phyloP scores from a whole-genome alignment of 2,329 filamentous ascomycete genomes.

The Samsoniella hepiali region DNA sequence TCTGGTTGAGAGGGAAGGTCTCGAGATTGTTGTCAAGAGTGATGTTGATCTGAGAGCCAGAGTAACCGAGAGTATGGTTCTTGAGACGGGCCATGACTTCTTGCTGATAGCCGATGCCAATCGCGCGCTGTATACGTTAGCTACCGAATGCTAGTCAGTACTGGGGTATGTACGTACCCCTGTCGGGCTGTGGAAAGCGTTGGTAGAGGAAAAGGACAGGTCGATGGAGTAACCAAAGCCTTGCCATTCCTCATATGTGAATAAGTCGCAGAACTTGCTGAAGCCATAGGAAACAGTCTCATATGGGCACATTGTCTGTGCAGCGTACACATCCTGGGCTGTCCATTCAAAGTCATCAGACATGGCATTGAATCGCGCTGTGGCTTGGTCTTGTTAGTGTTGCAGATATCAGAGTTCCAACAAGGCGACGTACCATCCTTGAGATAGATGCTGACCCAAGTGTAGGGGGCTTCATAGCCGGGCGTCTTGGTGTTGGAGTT shows the following conservation, averaged over 20 bases:
- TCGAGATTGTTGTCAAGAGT: slow-evolving; percentile 64
- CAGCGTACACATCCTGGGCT: slow-evolving; percentile 59
- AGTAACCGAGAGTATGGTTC: slow-evolving; percentile 61
- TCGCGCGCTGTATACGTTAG: slow-evolving; percentile 48
- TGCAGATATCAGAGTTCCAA: neutral
- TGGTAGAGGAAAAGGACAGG: slow-evolving; percentile 59
- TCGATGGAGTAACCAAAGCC: slow-evolving; percentile 70
- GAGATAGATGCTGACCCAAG: slow-evolving; percentile 66
- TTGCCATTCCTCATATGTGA: slow-evolving; percentile 72
- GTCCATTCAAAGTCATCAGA: slow-evolving; percentile 62
- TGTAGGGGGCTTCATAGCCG: slow-evolving; percentile 50
- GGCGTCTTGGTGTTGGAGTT: slow-evolving; percentile 53
- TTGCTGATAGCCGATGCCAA: slow-evolving; percentile 71
- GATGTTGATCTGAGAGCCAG: slow-evolving; percentile 61
- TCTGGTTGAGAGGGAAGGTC: slow-evolving; percentile 72
- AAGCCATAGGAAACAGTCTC: slow-evolving; percentile 75
- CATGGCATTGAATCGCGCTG: slow-evolving; percentile 54
- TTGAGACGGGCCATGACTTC: slow-evolving; percentile 69
- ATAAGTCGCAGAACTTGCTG: slow-evolving; percentile 70
- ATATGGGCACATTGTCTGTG: slow-evolving; percentile 71
- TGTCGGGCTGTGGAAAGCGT: slow-evolving; percentile 61
- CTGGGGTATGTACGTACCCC: slow-evolving; percentile 41
- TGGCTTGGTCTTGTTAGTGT: slow-evolving; percentile 40
- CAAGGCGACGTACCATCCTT: slow-evolving; percentile 43
- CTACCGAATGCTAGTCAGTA: neutral